Evolutionary conservation across 1,284 basidiomycete species (phyloP).

Genomic region (Leccinum idahoense): DNA sequence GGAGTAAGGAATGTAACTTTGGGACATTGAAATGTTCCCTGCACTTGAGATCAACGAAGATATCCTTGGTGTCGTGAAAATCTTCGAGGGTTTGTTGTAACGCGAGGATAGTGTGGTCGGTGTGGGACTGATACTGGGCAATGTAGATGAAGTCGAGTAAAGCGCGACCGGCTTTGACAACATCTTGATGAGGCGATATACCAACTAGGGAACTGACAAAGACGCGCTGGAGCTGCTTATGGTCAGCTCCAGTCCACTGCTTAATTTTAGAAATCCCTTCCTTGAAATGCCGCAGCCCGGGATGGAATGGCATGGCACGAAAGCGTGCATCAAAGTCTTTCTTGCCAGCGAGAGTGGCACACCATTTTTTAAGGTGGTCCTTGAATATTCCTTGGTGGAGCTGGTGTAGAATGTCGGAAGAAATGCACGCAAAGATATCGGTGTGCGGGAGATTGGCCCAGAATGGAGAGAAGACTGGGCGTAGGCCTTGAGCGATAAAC

Average conservation of each 20-base stretch:
- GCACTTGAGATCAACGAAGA: too few species aligned
- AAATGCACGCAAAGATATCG: too few species aligned
- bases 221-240: neutral
- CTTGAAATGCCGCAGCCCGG: neutral
- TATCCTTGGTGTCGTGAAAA: too few species aligned
- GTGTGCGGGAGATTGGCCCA: too few species aligned
- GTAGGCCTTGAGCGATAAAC: too few species aligned
- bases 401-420: neutral
- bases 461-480: too few species aligned
- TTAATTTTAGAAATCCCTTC: neutral
- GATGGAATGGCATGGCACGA: neutral
- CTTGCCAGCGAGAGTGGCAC: neutral
- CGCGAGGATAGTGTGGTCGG: neutral
- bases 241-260: neutral
- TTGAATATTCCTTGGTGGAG: neutral
- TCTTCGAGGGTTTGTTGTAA: too few species aligned
- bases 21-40: too few species aligned
- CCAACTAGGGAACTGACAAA: neutral
- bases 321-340: neutral
- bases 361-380: neutral
- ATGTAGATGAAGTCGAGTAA: neutral
- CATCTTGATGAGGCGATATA: neutral
- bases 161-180: neutral
- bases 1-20: too few species aligned
- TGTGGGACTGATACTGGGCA: neutral